Evolutionary conservation across 768 basidiomycete genomes (phyloP).

Genomic region (Solioccasus polychromus): DNA sequence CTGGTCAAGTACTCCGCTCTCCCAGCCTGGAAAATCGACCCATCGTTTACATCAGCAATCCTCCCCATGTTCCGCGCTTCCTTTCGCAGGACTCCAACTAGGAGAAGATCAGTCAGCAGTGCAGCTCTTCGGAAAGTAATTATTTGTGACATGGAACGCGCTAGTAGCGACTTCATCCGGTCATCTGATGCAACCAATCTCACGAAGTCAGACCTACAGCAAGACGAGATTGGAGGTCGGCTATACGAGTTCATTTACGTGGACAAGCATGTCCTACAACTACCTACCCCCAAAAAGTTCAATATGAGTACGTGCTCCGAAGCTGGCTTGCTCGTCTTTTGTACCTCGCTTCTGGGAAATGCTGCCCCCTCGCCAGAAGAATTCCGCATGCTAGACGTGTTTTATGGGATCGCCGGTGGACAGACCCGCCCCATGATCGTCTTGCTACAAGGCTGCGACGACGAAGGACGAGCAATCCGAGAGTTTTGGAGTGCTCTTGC

Average conservation of each 20-base stretch:
- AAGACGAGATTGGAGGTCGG: background rate
- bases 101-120: background rate
- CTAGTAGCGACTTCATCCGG: too few species aligned
- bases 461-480: background rate
- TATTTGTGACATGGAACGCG: too few species aligned
- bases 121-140: too few species aligned
- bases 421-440: constrained; percentile 1
- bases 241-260: background rate
- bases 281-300: too few species aligned
- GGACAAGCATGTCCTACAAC: too few species aligned
- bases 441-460: background rate
- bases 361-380: background rate
- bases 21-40: background rate
- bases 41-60: background rate
- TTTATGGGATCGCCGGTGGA: background rate
- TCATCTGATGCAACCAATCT: too few species aligned
- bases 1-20: background rate
- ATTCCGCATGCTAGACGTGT: background rate
- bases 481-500: background rate
- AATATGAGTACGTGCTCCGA: background rate
- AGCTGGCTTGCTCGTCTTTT: background rate
- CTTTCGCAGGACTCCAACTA: background rate
- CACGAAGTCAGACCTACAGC: too few species aligned
- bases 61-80: background rate
- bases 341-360: background rate